Evolutionary conservation across 306 rosid species (phyloP).

Genomic region (Prunus mume): DNA sequence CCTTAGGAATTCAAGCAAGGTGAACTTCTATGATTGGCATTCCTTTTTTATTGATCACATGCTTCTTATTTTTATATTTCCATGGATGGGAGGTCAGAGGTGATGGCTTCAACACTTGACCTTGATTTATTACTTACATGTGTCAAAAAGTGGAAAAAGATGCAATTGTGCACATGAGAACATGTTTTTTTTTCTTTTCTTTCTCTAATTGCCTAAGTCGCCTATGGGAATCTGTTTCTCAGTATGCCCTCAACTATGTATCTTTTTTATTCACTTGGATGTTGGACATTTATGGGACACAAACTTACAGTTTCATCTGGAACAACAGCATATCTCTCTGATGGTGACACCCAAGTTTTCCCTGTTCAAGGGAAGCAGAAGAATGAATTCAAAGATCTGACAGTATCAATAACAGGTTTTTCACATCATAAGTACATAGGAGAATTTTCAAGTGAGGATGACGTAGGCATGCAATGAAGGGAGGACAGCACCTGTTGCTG

Average conservation of each 20-base stretch:
- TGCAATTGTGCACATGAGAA: not conserved
- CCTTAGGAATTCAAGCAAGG: not conserved
- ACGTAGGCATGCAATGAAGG: constrained; percentile 4
- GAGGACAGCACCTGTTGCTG: constrained; percentile 60
- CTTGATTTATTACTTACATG: no score
- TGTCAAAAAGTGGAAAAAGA: no score
- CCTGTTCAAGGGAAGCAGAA: constrained; percentile 36
- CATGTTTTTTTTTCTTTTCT: not conserved
- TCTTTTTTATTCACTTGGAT: not conserved
- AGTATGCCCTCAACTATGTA: not conserved
- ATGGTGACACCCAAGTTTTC: constrained; percentile 58
- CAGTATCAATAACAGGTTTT: not conserved
- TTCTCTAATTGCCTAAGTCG: not conserved
- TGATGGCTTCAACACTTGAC: no score
- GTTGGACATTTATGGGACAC: constrained; percentile 2
- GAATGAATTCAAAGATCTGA: constrained; percentile 11
- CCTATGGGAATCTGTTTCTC: not conserved
- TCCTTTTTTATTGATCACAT: no score
- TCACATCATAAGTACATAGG: not conserved
- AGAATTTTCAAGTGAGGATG: not conserved
- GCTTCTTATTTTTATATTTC: no score
- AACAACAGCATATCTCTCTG: constrained; percentile 91
- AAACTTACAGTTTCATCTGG: constrained; percentile 89
- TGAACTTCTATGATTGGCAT: not conserved
- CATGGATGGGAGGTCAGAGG: no score